Conservation (phyloP, 495 filamentous ascomycete genomes). For the Lasiosphaeria miniovina region DNA sequence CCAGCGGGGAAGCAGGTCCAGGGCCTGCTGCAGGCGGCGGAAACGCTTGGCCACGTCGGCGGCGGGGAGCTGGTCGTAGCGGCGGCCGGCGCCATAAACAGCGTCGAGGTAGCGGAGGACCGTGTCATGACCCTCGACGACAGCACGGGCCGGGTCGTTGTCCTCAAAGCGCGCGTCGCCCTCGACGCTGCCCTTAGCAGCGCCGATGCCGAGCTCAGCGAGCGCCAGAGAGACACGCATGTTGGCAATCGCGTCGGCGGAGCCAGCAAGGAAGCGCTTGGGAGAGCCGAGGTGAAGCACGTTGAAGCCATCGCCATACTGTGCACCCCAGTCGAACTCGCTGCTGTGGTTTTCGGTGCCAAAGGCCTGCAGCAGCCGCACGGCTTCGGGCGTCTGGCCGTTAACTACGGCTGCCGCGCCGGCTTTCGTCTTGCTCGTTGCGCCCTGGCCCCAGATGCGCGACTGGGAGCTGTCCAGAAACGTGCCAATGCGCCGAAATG, state of each 20-base stretch:
- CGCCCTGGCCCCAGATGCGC: conserved; percentile 90
- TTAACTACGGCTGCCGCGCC: conserved; percentile 63
- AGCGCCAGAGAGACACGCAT: conserved; percentile 55
- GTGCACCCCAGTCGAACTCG: conserved; percentile 72
- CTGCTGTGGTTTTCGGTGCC: conserved; percentile 74
- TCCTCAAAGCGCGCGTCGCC: conserved; percentile 51
- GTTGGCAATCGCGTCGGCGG: conserved; percentile 53
- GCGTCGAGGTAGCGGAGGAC: conserved; percentile 57
- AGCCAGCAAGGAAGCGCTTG: conserved; percentile 51
- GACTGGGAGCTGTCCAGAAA: conserved; percentile 62
- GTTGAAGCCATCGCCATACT: conserved; percentile 82
- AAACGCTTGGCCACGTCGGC: conserved; percentile 36
- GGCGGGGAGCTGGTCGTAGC: conserved; percentile 29
- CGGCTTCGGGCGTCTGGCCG: conserved; percentile 61
- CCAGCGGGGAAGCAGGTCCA: conserved; percentile 40
- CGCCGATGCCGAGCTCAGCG: conserved; percentile 57
- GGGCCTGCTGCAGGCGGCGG: conserved; percentile 36
- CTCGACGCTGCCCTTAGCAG: conserved; percentile 46
- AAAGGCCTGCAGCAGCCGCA: conserved; percentile 73
- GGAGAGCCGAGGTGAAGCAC: conserved; percentile 68
- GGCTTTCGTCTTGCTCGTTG: conserved; percentile 59
- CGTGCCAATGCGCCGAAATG: conserved; percentile 87
- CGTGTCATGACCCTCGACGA: conserved; percentile 43
- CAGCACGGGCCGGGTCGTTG: conserved; percentile 46
- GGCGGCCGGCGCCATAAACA: conserved; percentile 35